Evolutionary conservation across 2,329 filamentous ascomycete species (phyloP), one percentile per base, ranked within the genome.

Genomic region (Chrysosporium keratinophilum): DNA sequence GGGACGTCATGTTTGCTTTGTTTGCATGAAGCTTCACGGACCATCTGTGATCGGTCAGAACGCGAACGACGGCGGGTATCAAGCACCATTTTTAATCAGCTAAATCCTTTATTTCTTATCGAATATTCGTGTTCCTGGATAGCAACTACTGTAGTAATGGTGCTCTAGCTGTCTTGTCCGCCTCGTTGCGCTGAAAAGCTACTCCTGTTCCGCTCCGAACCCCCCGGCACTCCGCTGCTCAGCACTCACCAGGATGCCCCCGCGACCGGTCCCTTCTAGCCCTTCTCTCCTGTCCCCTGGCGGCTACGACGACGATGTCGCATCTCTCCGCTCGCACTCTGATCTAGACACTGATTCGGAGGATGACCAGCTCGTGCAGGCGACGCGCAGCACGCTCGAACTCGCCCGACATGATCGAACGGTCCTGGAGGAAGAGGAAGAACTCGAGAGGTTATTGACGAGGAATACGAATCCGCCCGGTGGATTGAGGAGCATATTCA

Each of bases 291-390:
- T 87, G 45, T 84, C 82, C 11, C 82, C 83, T 40, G 68, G 74
- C 57, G 76, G 74, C 46, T 84, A 85, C 72, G 83, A 87, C 60
- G 82, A 83, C 62, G 85, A 88, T 67, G 82, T 81, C 51, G 72
- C 79, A 11, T 86, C 83, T 5, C 70, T 87, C 41, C 78, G 82
- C 62, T 82, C 77, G 62, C 64, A 69, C 2, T 73, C 71, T 43
- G 84, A 86, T 63, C 84, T 87, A 66, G 84, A 88, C 64, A 84
- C 81, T 54, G 85, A 88, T 65, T 86, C 82, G 69, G 84, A 88
- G 60, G 85, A 88, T 67, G 84, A 88, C 66, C 76, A 86, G 62
- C 75, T 87, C 51, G 72, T 85, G 57, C 74, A 77, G 55, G 78
- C 78, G 7, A 82, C 82, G 34, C 78, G 84, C 46, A 86, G 82